Conservation (phyloP, 2,329 filamentous ascomycete species). For the Fusarium virguliforme region DNA sequence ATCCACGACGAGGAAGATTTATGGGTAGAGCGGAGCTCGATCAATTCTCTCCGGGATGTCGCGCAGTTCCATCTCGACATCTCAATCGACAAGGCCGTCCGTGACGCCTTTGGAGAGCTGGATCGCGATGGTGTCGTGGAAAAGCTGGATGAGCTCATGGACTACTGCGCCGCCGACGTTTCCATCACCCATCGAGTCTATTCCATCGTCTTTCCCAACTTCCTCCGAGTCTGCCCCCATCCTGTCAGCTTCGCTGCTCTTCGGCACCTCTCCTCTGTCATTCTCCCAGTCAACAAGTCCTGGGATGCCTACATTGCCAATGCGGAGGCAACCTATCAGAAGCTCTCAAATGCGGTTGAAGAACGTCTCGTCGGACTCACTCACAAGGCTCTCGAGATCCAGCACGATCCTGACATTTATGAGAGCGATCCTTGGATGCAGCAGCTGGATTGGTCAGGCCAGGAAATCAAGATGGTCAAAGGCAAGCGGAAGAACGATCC, state of each 20-base stretch:
- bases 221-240: slow-evolving; percentile 91
- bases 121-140: slow-evolving; percentile 79
- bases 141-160: slow-evolving; percentile 85
- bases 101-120: slow-evolving; percentile 89
- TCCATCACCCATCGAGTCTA: slow-evolving; percentile 95
- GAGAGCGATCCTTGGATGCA: slow-evolving; percentile 88
- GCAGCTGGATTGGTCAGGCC: slow-evolving; percentile 96
- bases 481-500: slow-evolving; percentile 89
- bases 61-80: slow-evolving; percentile 96
- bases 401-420: slow-evolving; percentile 78
- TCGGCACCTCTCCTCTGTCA: slow-evolving; percentile 92
- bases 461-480: slow-evolving; percentile 92
- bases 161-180: slow-evolving; percentile 97
- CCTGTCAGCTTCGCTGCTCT: slow-evolving; percentile 97
- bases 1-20: slow-evolving; percentile 93
- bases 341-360: slow-evolving; percentile 82
- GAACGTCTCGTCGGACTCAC: slow-evolving; percentile 81
- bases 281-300: slow-evolving; percentile 88
- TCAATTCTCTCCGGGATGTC: slow-evolving; percentile 95
- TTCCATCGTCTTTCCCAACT: slow-evolving; percentile 91
- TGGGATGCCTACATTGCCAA: slow-evolving; percentile 90
- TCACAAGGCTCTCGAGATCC: slow-evolving; percentile 83
- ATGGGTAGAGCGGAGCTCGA: slow-evolving; percentile 94
- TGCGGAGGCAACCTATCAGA: slow-evolving; percentile 87
- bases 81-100: slow-evolving; percentile 88